phyloP scores from a whole-genome alignment of 2,329 filamentous ascomycete genomes.

The Colletotrichum paranaense region DNA sequence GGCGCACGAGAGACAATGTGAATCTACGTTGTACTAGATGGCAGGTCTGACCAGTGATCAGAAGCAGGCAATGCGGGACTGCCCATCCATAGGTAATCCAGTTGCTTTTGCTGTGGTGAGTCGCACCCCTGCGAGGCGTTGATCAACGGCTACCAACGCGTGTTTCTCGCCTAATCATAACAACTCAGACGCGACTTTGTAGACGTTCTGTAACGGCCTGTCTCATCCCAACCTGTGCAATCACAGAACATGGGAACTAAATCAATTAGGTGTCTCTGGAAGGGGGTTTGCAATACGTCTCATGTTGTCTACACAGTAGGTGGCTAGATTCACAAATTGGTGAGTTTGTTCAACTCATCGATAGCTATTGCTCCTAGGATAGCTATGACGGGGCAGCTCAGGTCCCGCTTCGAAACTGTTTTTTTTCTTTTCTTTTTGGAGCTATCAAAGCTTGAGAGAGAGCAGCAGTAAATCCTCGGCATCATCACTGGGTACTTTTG shows the following conservation, averaged over 20 bases:
- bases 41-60: neutral
- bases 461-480: too few relatives aligned
- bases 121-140: neutral
- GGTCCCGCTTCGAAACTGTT: neutral
- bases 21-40: neutral
- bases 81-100: neutral
- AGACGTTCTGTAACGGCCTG: constrained; percentile 27
- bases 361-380: neutral
- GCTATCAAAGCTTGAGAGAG: neutral
- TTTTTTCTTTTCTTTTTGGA: too few relatives aligned
- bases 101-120: neutral
- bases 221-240: constrained; percentile 4
- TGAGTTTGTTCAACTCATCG: neutral
- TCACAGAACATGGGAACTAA: neutral
- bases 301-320: neutral
- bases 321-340: neutral
- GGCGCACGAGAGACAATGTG: neutral
- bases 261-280: neutral
- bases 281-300: neutral
- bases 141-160: neutral
- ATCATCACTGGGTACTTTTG: neutral
- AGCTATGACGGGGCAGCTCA: neutral
- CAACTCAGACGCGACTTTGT: constrained; percentile 25
- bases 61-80: too few relatives aligned
- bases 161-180: constrained; percentile 25